Conservation (phyloP, 1,284 basidiomycete species). For the Exobasidium rhododendri region DNA sequence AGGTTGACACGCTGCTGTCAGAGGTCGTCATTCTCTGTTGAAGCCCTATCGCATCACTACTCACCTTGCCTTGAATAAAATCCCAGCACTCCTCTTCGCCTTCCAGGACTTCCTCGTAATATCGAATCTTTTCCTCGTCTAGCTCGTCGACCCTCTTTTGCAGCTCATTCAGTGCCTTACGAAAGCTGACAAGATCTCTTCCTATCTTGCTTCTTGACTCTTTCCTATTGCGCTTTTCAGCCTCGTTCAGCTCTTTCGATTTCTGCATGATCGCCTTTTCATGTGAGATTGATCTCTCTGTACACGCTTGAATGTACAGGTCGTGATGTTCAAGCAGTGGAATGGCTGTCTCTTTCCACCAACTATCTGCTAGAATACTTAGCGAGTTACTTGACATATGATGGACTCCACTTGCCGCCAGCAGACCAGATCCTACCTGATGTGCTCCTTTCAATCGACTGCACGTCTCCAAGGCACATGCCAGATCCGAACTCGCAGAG, state of each 20-base stretch:
- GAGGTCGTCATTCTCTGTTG: neutral
- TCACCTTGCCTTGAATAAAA: conserved; percentile 65
- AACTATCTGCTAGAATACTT: conserved; percentile 76
- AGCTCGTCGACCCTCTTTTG: conserved; percentile 85
- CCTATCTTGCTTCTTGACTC: conserved; percentile 9
- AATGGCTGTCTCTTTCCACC: conserved; percentile 85
- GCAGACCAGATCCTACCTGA: conserved; percentile 35
- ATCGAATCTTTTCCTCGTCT: conserved; percentile 72
- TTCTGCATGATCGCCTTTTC: conserved; percentile 5
- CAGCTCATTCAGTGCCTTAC: conserved; percentile 60
- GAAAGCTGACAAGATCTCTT: conserved; percentile 43
- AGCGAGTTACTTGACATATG: conserved; percentile 64
- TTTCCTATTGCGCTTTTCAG: conserved; percentile 9
- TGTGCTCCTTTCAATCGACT: conserved; percentile 50
- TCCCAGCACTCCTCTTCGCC: conserved; percentile 93
- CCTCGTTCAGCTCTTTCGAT: neutral
- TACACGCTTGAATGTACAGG: conserved; percentile 6
- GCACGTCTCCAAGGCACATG: conserved; percentile 61
- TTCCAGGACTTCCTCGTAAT: conserved; percentile 81
- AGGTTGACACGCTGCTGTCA: neutral
- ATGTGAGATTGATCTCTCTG: conserved; percentile 1
- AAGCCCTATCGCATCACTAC: conserved; percentile 1
- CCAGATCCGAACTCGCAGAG: conserved; percentile 78
- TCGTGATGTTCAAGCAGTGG: conserved; percentile 67
- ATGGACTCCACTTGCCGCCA: conserved; percentile 30